phyloP scores from a whole-genome alignment of 768 basidiomycete species.

The Dacryopinax spathularia region DNA sequence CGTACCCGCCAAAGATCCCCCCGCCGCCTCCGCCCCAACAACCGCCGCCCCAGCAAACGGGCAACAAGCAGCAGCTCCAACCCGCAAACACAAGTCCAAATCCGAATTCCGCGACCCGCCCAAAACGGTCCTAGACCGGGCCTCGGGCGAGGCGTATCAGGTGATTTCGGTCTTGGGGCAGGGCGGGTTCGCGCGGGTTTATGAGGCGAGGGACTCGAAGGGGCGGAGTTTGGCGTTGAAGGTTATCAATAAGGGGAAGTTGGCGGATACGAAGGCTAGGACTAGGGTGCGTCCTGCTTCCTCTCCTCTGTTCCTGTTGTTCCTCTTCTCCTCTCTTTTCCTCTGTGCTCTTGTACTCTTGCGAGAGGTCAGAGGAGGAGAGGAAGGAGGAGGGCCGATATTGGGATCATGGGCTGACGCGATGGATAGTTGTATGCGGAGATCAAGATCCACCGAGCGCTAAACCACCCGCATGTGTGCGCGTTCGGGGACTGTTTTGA shows the following conservation, averaged over 20 bases:
- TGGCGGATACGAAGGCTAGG: conserved; percentile 93
- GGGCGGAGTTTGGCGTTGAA: conserved; percentile 71
- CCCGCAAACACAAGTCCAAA: not conserved
- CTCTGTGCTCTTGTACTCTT: too few species aligned
- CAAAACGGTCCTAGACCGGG: not conserved
- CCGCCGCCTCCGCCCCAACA: not conserved
- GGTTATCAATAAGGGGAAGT: conserved; percentile 80
- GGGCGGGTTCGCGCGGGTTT: conserved; percentile 95
- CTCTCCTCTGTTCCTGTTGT: not conserved
- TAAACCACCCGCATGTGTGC: conserved; percentile 87
- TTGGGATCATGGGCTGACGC: not conserved
- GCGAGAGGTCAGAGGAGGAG: too few species aligned
- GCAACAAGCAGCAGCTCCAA: not conserved
- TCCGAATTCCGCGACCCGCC: not conserved
- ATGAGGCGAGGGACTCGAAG: conserved; percentile 67
- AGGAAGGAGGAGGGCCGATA: too few species aligned
- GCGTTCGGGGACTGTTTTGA: conserved; percentile 88
- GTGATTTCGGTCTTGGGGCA: conserved; percentile 14
- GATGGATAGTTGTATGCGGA: conserved; percentile 76
- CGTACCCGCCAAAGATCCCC: not conserved
- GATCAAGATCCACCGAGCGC: conserved; percentile 90
- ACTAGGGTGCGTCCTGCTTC: conserved; percentile 53
- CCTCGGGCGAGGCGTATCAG: not conserved
- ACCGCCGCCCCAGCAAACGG: not conserved
- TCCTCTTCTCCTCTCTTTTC: conserved; percentile 8